phyloP scores from a whole-genome alignment of 78 protist species.

The Thecamonas trahens region DNA sequence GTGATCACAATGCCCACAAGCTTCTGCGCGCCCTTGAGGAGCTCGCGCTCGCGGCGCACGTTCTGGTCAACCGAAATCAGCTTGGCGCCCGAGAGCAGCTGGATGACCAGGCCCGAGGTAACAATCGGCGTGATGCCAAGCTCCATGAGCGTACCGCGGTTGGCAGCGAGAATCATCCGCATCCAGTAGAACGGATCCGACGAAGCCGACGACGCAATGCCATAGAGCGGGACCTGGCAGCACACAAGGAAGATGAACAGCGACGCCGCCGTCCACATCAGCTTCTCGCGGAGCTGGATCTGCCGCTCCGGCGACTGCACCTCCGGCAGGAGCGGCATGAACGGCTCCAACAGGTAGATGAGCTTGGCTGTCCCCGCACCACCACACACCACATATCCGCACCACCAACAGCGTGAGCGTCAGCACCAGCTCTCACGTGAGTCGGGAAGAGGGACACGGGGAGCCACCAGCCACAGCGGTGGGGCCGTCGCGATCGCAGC shows the following conservation, averaged over 20 bases:
- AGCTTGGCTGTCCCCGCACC: no score
- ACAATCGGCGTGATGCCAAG: slow-evolving; percentile 98
- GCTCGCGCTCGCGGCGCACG: slow-evolving; percentile 74
- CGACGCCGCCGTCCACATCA: slow-evolving; percentile 92
- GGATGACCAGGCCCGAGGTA: slow-evolving; percentile 94
- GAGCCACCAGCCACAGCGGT: no score
- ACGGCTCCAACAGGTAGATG: slow-evolving; percentile 84
- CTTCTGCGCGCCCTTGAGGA: slow-evolving; percentile 95
- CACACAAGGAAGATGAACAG: slow-evolving; percentile 95
- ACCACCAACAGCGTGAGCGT: no score
- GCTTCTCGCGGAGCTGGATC: slow-evolving; percentile 77
- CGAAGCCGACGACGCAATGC: slow-evolving; percentile 72
- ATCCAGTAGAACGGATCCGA: slow-evolving; percentile 98
- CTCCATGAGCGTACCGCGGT: slow-evolving; percentile 99
- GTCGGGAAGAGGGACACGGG: no score
- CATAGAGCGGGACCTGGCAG: slow-evolving; percentile 97
- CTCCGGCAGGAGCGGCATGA: slow-evolving; percentile 95
- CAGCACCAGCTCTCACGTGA: no score
- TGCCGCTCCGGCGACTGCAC: slow-evolving; percentile 80
- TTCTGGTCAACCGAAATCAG: slow-evolving; percentile 92
- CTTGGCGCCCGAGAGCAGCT: slow-evolving; percentile 94
- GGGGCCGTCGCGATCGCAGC: no score
- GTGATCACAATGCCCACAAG: slow-evolving; percentile 92
- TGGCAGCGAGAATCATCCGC: slow-evolving; percentile 98
- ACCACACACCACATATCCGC: no score